Base-by-base conservation (phyloP, 2,329 filamentous ascomycete genomes). In the Aspergillus pseudonomiae region DNA sequence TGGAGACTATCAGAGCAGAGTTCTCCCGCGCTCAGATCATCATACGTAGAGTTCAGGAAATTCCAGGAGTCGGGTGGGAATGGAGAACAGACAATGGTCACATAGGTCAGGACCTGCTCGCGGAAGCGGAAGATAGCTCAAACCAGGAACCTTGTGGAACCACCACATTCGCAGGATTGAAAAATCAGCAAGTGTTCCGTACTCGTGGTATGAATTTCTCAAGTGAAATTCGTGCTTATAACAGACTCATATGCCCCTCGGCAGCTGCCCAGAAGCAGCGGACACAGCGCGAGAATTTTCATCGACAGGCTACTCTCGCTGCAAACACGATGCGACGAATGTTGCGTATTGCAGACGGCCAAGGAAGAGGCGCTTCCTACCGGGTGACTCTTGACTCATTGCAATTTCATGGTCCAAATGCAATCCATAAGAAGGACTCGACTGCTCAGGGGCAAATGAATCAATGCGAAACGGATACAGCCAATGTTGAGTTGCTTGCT, bases 1-100 rank as follows among this genome's bases (percentile, higher is more conserved):
- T 55, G 6, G 3, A 55, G 26, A 11, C 52, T 24, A 55, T 55
- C n/a, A 55, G 21, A 11, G 52, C 52, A 39, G 52, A 55, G 52
- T 39, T 55, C 52, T 24, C 34, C 34, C 52, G 52, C 14, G 52
- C 52, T 55, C 52, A 39, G 30, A n/a, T 4, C n/a, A 36, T 55
- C 32, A 55, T 55, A 55, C 21, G 52, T 39, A 24, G 34, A 19
- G n/a, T 55, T 28, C 52, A 55, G n/a, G 52, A 54, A 26, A 54
- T 54, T 2, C 52, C 52, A 54, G 32, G 52, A 39, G 52, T 39
- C 21, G 32, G 52, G 7, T 55, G 52, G 52, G 52, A 55, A 55
- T 55, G 52, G 52, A 32, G 52, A 12, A 55, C 32, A 10, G 21
- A 39, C 30, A 55, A 39, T 21, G 52, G 52, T 14, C 28, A 55